phyloP scores from a whole-genome alignment of 306 rosid species.

The Cajanus cajan region DNA sequence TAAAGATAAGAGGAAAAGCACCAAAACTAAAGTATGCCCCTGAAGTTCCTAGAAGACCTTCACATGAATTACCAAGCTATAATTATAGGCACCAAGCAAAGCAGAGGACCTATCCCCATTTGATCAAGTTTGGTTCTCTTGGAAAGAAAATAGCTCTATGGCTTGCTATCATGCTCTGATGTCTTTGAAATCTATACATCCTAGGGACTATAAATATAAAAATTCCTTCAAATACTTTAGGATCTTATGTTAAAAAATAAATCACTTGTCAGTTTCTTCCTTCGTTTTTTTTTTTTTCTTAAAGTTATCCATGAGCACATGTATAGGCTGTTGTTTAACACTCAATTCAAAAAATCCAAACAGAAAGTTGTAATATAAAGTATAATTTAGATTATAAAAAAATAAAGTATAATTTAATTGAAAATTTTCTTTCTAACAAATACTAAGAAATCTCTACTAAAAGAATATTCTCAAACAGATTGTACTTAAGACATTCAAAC shows the following conservation, averaged over 20 bases:
- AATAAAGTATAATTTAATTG: not conserved
- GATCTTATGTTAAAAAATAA: not conserved
- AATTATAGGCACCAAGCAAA: not conserved
- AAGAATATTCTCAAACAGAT: not conserved
- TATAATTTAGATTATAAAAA: no score
- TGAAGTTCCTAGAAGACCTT: no score
- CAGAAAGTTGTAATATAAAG: no score
- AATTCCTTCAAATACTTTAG: no score
- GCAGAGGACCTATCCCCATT: not conserved
- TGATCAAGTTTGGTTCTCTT: not conserved
- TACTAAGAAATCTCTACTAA: not conserved
- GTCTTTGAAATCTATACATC: not conserved
- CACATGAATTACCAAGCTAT: no score
- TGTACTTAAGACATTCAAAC: not conserved
- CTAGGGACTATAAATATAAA: not conserved
- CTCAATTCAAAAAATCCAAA: not conserved
- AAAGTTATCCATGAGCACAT: not conserved
- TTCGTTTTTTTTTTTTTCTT: not conserved
- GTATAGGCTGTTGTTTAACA: not conserved
- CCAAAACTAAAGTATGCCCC: no score
- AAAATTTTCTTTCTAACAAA: no score
- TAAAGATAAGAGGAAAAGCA: no score
- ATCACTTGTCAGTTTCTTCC: not conserved
- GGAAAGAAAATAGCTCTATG: not conserved
- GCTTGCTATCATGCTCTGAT: not conserved